Evolutionary conservation across 148 eudicot genomes (phyloP), one percentile per base, ranked within the genome.

Genomic region (Heliosperma pusillum): DNA sequence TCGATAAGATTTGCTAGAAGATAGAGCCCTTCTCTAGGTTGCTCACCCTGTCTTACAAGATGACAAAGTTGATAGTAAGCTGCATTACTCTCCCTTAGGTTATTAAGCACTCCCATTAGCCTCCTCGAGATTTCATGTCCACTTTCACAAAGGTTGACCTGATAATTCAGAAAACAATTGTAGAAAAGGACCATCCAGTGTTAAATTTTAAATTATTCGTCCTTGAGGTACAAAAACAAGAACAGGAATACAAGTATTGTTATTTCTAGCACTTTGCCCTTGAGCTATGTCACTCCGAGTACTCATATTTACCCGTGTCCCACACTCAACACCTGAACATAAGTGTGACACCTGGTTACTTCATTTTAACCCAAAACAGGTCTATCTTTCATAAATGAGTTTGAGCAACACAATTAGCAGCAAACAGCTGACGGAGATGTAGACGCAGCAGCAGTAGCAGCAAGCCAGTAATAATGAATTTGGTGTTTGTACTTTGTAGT

Each of bases 1-100:
- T 96, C 99, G 10, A 96, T 85, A 47, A 96, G 88, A 83, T 90
- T 90, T 72, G 86, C 71, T 52, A 96, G 93, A 66, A 92, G 84
- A 83, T 86, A 92, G 76, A 83, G 87, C 56, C 97, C 93, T 90
- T 96, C 99, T 79, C 93, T 79, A 12, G 99, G 97, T 77, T 95
- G 99, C 79, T 92, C 97, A 36, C 99, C 97, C 86, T 92, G 99
- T 80, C 94, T 86, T 78, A 92, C 94, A 82, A 96, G 84, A 78
- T 92, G 91, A 72, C 91, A 88, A 50, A 88, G 86, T 84, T 92
- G 97, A 86, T 84, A 92, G 79, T 86, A 89, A 52, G 97, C 86
- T 52, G 80, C 85, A 68, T 92, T 88, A 69, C 79, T 83, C 79
- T 87, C 86, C 77, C 97, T 86, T 79, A 82, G 75, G 78, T 76